Base-by-base conservation (phyloP, 805 yeast genomes). In the Jamesozyma spencerorum region DNA sequence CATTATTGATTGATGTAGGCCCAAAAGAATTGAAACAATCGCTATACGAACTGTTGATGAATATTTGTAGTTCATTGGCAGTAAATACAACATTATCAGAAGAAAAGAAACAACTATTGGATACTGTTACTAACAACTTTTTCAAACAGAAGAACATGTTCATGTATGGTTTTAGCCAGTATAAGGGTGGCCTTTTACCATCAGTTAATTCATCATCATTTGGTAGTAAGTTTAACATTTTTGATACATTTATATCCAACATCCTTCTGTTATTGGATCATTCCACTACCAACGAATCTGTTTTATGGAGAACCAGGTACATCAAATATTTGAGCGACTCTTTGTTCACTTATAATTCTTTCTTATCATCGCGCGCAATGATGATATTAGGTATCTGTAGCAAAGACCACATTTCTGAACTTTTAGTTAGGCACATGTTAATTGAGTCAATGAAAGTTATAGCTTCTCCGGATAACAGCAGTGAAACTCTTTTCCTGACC, bases 341-440 rank as follows among this genome's bases (percentile, higher is more conserved):
- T 15, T 78, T 84, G 0, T 77, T 79, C 51, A 63, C 66, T 35
- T 60, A 66, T 3, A 68, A 69, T 19, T 74, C 85, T 0, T 71
- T 79, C 29, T 67, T 83, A 37, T 84, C 82, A 49, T 74, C 76
- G 4, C 68, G 90, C 40, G 84, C 87, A 0, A 63, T 80, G 46
- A 64, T 84, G 46, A 72, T 83, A 5, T 68, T 84, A 14, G 92
- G 95, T 31, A 75, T 81, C 29, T 58, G 85, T 34, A 71, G 85
- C 0, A 74, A 74, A 45, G 62, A 68, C 11, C 86, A 85, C 20
- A 72, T 81, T 19, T 74, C 75, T 37, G 84, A 79, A 49, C 65
- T 68, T n/a, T 53, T 65, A 48, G 74, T 71, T 31, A 53, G 48
- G 32, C 57, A 54, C 36, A 35, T 62, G 19, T 38, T 60, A 8